Conservation (phyloP, 306 rosid species). For the Benincasa hispida region DNA sequence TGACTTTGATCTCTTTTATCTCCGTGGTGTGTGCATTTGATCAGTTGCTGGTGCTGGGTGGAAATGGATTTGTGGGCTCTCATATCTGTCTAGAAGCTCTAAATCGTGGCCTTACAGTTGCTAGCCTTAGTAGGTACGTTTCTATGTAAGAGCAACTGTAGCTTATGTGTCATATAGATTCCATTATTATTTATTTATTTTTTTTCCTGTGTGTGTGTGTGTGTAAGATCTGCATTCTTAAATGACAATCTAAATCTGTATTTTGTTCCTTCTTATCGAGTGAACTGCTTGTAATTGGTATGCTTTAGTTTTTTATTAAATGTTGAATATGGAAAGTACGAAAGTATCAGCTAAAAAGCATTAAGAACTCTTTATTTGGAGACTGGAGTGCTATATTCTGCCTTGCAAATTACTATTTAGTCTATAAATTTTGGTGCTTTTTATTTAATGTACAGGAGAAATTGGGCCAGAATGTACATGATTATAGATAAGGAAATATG, state of each 20-base stretch:
- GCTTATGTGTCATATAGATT: background rate
- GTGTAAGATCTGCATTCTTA: background rate
- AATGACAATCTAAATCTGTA: background rate
- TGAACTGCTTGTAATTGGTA: background rate
- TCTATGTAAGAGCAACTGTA: background rate
- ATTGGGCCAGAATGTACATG: background rate
- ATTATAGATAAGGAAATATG: background rate
- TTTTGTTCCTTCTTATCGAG: background rate
- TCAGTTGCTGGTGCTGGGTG: constrained; percentile 94
- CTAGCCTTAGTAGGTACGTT: constrained; percentile 76
- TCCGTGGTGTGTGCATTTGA: constrained; percentile 10
- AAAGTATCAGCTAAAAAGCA: background rate
- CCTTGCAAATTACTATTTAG: background rate
- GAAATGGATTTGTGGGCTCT: constrained; percentile 96
- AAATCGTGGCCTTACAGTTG: constrained; percentile 58
- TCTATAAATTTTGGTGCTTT: background rate
- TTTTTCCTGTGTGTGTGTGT: too few species aligned
- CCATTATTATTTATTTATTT: too few species aligned
- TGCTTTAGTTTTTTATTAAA: background rate
- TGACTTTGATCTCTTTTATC: background rate
- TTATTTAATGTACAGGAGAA: background rate
- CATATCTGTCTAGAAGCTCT: constrained; percentile 79
- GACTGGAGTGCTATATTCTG: background rate
- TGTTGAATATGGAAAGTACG: background rate
- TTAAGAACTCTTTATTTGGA: background rate